Percentiles rank a stretch among this genome's conserved stretches.
phyloP scores from a whole-genome alignment of 1,284 basidiomycete species.

The Fomitopsis pinicola region DNA sequence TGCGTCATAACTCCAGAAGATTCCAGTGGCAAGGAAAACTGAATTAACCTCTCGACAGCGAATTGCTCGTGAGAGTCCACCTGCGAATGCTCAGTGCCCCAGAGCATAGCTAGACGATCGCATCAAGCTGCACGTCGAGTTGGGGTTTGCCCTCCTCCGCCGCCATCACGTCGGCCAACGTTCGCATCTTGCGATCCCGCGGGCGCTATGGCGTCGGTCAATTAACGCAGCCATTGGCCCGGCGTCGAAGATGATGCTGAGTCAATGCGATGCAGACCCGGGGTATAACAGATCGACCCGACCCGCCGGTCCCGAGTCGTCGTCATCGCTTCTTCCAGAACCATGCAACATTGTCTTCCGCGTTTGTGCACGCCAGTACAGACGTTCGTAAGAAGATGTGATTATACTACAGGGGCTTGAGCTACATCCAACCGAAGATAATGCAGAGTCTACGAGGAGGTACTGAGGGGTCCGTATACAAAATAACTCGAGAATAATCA shows the following conservation, averaged over 20 bases:
- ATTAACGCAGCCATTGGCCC: background rate
- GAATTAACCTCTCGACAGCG: background rate
- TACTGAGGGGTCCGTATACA: background rate
- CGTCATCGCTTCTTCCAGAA: background rate
- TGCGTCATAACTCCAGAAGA: background rate
- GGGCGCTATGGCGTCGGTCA: background rate
- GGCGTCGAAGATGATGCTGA: background rate
- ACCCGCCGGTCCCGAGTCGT: conserved; percentile 1
- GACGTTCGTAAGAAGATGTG: background rate
- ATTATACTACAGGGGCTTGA: background rate
- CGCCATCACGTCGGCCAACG: background rate
- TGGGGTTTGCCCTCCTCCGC: background rate
- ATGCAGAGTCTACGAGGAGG: background rate
- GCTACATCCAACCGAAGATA: background rate
- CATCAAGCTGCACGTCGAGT: background rate
- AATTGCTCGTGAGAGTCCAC: background rate
- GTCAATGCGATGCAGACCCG: background rate
- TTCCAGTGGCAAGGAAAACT: background rate
- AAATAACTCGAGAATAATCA: conserved; percentile 8
- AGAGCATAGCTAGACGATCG: background rate
- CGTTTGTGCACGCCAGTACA: background rate
- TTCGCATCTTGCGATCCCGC: background rate
- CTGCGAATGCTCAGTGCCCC: background rate
- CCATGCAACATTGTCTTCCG: background rate
- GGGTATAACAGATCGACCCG: background rate